Percentiles rank a stretch among this genome's conserved stretches.
phyloP scores from a whole-genome alignment of 2,329 filamentous ascomycete genomes.

The Diaporthe citri region DNA sequence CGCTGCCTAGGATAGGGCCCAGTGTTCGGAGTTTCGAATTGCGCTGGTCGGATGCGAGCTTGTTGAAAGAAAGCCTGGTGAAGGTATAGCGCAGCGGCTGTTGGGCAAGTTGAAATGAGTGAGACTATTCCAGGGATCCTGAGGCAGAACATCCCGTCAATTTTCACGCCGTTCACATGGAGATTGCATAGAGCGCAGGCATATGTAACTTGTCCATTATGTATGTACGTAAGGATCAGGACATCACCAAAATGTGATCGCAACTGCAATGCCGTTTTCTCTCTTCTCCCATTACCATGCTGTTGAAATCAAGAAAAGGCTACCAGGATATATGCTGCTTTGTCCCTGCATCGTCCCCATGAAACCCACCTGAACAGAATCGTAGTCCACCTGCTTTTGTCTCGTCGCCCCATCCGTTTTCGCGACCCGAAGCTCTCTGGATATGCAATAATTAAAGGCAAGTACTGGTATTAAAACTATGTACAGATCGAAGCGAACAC shows the following conservation, averaged over 20 bases:
- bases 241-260: not conserved
- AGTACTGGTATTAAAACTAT: slow-evolving; percentile 34
- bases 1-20: not conserved
- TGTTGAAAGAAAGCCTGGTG: not conserved
- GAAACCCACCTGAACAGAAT: not conserved
- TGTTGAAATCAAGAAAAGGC: not conserved
- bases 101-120: not conserved
- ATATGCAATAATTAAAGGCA: slow-evolving; percentile 34
- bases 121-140: not conserved
- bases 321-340: not conserved
- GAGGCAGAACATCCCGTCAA: not conserved
- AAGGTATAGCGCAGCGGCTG: not conserved
- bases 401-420: not conserved
- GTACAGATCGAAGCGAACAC: slow-evolving; percentile 34
- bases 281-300: not conserved
- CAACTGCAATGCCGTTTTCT: too few species aligned
- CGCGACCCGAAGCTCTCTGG: not conserved
- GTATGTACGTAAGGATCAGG: not conserved
- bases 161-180: not conserved
- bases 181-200: not conserved
- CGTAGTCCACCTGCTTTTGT: not conserved
- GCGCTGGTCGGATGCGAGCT: not conserved
- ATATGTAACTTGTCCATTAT: not conserved
- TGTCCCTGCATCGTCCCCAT: not conserved
- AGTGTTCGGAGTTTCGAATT: not conserved